These are phyloP conservation scores for Candida tibetensis DNA, from an alignment of 805 yeast genomes.

Conservation along the genomic window DNA sequence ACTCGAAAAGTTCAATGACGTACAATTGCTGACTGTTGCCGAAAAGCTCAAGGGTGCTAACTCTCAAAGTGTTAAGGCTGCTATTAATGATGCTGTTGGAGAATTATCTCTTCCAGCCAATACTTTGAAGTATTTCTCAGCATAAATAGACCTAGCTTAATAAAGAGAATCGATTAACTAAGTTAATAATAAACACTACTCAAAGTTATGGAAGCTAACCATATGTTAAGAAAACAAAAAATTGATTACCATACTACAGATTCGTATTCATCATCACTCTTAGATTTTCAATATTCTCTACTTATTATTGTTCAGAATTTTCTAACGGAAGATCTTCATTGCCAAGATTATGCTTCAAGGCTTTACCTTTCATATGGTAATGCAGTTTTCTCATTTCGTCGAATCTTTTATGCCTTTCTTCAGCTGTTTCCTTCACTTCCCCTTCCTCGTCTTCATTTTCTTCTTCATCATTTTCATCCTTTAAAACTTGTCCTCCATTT, in stretches of 20 bases:
- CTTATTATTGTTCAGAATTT: no score
- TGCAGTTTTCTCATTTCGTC: conserved; percentile 80
- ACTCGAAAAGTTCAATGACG: conserved; percentile 77
- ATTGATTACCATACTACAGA: no score
- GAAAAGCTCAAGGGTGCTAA: conserved; percentile 55
- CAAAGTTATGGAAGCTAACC: no score
- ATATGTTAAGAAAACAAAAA: no score
- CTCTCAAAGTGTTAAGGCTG: conserved; percentile 56
- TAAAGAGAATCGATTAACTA: not conserved
- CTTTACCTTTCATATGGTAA: conserved; percentile 59
- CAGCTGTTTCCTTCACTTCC: conserved; percentile 45
- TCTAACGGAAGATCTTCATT: no score
- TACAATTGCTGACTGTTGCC: conserved; percentile 73
- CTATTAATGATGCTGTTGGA: conserved; percentile 53
- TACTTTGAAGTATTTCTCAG: conserved; percentile 50
- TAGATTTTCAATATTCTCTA: no score
- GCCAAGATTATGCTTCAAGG: conserved; percentile 38
- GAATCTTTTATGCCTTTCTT: conserved; percentile 62
- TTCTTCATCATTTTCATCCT: conserved; percentile 25
- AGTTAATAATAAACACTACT: no score
- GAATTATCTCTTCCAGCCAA: conserved; percentile 52
- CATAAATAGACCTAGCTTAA: not conserved
- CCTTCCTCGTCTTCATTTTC: conserved; percentile 27
- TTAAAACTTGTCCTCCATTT: conserved; percentile 42
- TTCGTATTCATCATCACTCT: no score